Conservation (phyloP, 2,329 filamentous ascomycete species). For the Fusarium sp. region DNA sequence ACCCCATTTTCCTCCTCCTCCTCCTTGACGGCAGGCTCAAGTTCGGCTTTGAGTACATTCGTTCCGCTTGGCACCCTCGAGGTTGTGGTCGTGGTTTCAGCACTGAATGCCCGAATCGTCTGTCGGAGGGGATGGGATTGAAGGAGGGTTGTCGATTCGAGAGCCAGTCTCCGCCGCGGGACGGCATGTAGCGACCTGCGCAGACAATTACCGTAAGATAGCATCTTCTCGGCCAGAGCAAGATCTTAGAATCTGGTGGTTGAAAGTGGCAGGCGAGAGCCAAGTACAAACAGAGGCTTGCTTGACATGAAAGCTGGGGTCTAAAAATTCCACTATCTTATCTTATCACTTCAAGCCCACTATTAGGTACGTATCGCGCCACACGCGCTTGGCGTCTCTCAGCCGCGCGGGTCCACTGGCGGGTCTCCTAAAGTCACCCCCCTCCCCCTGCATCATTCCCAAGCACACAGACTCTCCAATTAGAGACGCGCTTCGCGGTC, state of each 20-base stretch:
- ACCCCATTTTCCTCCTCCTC: slow-evolving; percentile 19
- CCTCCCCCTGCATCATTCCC: slow-evolving; percentile 13
- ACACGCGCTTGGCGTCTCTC: slow-evolving; percentile 4
- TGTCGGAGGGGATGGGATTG: slow-evolving; percentile 21
- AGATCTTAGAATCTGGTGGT: not conserved
- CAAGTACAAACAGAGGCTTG: not conserved
- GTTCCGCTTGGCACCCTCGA: not conserved
- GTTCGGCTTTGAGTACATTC: slow-evolving; percentile 7
- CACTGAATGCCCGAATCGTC: slow-evolving; percentile 25
- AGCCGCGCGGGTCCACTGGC: slow-evolving; percentile 17
- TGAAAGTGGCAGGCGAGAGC: not conserved
- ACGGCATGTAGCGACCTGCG: slow-evolving; percentile 40
- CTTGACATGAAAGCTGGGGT: not conserved
- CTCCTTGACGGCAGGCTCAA: slow-evolving; percentile 20
- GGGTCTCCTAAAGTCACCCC: slow-evolving; percentile 28
- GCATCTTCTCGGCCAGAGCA: slow-evolving; percentile 44
- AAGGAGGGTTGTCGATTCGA: slow-evolving; percentile 15
- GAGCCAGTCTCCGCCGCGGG: slow-evolving; percentile 12
- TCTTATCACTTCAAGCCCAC: slow-evolving; percentile 7
- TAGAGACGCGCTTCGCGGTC: slow-evolving; percentile 43
- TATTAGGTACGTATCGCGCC: slow-evolving; percentile 1
- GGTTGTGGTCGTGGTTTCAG: slow-evolving; percentile 7
- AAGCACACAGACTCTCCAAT: slow-evolving; percentile 27
- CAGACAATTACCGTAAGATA: slow-evolving; percentile 45
- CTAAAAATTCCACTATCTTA: slow-evolving; percentile 42